phyloP scores from a whole-genome alignment of 331 rosid species.

The Acacia concinna region DNA sequence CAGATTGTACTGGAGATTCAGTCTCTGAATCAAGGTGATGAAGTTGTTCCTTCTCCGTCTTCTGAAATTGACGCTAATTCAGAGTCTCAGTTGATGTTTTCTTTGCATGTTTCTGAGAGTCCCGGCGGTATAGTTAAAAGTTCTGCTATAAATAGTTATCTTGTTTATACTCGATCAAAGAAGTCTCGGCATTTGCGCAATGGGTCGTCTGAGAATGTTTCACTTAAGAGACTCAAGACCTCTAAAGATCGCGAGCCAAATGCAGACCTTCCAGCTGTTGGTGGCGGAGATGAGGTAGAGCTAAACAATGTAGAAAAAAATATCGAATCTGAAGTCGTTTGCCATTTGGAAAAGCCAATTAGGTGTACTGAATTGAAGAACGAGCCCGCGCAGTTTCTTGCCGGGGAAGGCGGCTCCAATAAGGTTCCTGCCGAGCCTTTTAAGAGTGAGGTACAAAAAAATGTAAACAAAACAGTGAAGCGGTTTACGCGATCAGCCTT shows the following conservation, averaged over 20 bases:
- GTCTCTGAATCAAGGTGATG: constrained; percentile 27
- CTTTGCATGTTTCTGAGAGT: constrained; percentile 34
- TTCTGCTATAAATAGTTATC: constrained; percentile 54
- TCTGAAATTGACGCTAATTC: constrained; percentile 14
- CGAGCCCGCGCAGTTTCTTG: constrained; percentile 21
- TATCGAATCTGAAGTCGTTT: constrained; percentile 17
- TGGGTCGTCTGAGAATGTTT: constrained; percentile 25
- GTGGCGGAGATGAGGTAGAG: constrained; percentile 8
- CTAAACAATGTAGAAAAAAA: constrained; percentile 24
- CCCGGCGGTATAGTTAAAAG: constrained; percentile 38
- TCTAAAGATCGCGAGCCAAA: constrained; percentile 12
- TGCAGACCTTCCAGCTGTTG: constrained; percentile 6
- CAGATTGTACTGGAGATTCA: constrained; percentile 30
- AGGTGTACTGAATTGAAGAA: constrained; percentile 23
- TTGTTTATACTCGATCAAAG: constrained; percentile 72
- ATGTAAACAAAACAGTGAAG: constrained; percentile 27
- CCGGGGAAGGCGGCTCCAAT: constrained; percentile 29
- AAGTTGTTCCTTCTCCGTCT: constrained; percentile 27
- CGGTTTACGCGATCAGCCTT: constrained; percentile 46
- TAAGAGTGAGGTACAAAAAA: background rate
- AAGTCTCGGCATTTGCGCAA: constrained; percentile 37
- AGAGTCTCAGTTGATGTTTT: constrained; percentile 29
- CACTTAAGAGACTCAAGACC: constrained; percentile 28
- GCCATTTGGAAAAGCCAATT: constrained; percentile 12
- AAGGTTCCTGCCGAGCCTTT: constrained; percentile 19